A percentile compares a stretch with the other conserved stretches of the same genome.
Evolutionary conservation across 768 basidiomycete genomes (phyloP).

Genomic region (Tulasnella sp.): DNA sequence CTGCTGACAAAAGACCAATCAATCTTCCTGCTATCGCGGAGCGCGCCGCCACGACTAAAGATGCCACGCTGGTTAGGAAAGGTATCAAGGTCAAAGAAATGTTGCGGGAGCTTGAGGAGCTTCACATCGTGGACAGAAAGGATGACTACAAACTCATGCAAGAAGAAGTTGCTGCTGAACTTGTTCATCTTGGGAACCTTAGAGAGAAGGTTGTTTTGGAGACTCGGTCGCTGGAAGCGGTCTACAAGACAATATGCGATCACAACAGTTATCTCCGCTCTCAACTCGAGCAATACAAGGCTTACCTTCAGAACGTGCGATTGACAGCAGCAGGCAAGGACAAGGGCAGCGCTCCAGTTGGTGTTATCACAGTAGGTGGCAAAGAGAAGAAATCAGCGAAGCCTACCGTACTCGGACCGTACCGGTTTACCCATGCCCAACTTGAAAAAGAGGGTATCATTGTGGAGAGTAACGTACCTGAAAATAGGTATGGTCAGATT

Average conservation of each 20-base stretch:
- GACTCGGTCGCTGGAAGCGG: slow-evolving; percentile 84
- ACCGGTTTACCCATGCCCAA: slow-evolving; percentile 95
- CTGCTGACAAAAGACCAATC: slow-evolving; percentile 75
- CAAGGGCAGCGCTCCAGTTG: slow-evolving; percentile 78
- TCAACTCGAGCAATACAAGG: slow-evolving; percentile 99
- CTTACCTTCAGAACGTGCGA: slow-evolving; percentile 95
- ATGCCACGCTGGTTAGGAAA: slow-evolving; percentile 85
- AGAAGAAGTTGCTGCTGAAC: slow-evolving; percentile 90
- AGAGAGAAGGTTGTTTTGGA: slow-evolving; percentile 91
- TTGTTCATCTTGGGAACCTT: slow-evolving; percentile 90
- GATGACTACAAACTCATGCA: slow-evolving; percentile 94
- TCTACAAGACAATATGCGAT: slow-evolving; percentile 98
- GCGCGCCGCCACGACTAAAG: slow-evolving; percentile 92
- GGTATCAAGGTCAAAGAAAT: slow-evolving; percentile 99
- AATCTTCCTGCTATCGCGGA: slow-evolving; percentile 83
- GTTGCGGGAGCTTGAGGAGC: slow-evolving; percentile 88
- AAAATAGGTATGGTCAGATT: slow-evolving; percentile 57
- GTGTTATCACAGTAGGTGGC: slow-evolving; percentile 89
- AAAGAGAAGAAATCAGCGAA: slow-evolving; percentile 92
- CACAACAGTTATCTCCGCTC: slow-evolving; percentile 95
- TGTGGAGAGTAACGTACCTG: slow-evolving; percentile 97
- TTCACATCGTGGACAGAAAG: slow-evolving; percentile 62
- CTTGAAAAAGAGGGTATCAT: slow-evolving; percentile 99
- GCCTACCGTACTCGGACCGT: slow-evolving; percentile 80
- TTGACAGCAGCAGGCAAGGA: slow-evolving; percentile 69